Percentiles rank a stretch among this genome's conserved stretches.
These are phyloP conservation scores for Penicillium paxilli DNA, from an alignment of 495 filamentous ascomycete species.

Conservation along the genomic window DNA sequence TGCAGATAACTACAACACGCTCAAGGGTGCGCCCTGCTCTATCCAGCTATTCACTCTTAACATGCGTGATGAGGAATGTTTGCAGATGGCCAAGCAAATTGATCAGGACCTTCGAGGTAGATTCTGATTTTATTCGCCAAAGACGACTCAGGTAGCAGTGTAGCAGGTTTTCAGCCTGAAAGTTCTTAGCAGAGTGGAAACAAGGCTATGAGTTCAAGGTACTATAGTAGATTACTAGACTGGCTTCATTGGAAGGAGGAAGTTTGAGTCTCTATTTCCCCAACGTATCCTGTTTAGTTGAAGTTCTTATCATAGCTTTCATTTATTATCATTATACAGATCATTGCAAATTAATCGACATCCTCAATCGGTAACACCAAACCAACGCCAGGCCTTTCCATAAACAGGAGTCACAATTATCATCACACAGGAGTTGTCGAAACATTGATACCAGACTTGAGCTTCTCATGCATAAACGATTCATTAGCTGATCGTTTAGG, in stretches of 20 bases:
- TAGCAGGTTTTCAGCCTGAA: too few species aligned
- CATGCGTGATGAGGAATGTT: conserved; percentile 27
- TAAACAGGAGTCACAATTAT: background rate
- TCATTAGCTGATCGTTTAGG: conserved; percentile 4
- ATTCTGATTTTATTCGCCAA: too few species aligned
- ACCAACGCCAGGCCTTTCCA: background rate
- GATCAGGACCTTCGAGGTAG: conserved; percentile 14
- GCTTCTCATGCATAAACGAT: background rate
- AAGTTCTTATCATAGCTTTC: background rate
- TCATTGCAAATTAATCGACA: background rate
- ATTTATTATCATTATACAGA: background rate
- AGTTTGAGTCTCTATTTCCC: too few species aligned
- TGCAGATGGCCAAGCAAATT: conserved; percentile 24
- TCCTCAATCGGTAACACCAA: too few species aligned
- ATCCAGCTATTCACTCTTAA: conserved; percentile 25
- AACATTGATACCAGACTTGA: background rate
- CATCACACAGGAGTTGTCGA: background rate
- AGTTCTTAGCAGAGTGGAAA: too few species aligned
- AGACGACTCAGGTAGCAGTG: too few species aligned
- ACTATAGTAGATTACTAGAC: too few species aligned
- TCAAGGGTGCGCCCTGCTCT: conserved; percentile 21
- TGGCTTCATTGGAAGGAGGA: too few species aligned
- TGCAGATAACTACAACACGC: conserved; percentile 16
- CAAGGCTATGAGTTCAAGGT: too few species aligned
- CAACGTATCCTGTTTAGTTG: too few species aligned